phyloP scores from a whole-genome alignment of 2,329 filamentous ascomycete genomes.

The Rhinocladiella mackenziei region DNA sequence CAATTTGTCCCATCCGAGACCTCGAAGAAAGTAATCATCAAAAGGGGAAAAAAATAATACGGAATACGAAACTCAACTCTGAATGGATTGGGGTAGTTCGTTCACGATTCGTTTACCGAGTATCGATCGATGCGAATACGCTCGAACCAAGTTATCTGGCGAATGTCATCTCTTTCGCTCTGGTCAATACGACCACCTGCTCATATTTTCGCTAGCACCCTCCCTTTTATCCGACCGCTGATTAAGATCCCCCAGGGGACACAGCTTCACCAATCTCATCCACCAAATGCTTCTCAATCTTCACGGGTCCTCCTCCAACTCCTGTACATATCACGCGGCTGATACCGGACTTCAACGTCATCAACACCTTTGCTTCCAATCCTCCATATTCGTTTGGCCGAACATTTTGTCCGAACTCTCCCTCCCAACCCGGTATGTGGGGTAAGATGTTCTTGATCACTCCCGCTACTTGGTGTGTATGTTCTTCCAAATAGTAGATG shows the following conservation, averaged over 20 bases:
- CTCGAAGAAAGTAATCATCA: too few relatives aligned
- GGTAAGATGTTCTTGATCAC: slow-evolving; percentile 69
- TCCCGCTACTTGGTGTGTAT: slow-evolving; percentile 69
- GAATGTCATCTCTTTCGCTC: too few relatives aligned
- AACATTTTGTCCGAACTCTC: slow-evolving; percentile 55
- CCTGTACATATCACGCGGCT: slow-evolving; percentile 85
- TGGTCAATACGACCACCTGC: too few relatives aligned
- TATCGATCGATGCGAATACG: too few relatives aligned
- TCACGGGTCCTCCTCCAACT: slow-evolving; percentile 83
- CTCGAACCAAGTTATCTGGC: too few relatives aligned
- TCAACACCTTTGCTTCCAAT: slow-evolving; percentile 56
- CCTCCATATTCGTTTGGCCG: slow-evolving; percentile 50
- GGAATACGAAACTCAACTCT: too few relatives aligned
- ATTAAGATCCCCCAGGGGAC: background rate
- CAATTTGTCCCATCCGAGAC: too few relatives aligned
- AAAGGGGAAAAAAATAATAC: too few relatives aligned
- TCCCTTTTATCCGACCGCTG: too few relatives aligned
- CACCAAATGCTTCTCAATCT: slow-evolving; percentile 72
- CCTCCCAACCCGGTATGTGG: slow-evolving; percentile 50
- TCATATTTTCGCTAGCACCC: too few relatives aligned
- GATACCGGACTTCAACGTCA: slow-evolving; percentile 70
- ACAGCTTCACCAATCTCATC: slow-evolving; percentile 54
- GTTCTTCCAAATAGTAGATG: slow-evolving; percentile 85
- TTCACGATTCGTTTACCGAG: too few relatives aligned
- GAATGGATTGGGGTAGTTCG: too few relatives aligned